Base-by-base conservation (phyloP, 176 grass and related monocot genomes). In the Poa pratensis region DNA sequence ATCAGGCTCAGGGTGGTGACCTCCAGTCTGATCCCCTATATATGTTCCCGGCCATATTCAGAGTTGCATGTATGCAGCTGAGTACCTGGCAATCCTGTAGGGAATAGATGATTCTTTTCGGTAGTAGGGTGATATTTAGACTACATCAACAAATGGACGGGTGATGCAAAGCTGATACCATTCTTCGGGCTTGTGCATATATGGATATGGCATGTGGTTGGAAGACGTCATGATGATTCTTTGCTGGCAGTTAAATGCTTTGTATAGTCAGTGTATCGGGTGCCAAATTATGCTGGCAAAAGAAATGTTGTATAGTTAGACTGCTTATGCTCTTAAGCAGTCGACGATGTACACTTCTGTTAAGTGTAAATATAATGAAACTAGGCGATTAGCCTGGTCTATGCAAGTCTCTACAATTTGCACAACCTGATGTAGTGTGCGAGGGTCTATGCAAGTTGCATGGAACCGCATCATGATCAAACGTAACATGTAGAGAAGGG, bases 211-310 rank as follows among this genome's bases (percentile, higher is more conserved):
- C 62, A 32, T 79, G 6, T 43, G 12, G 34, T 60, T 69, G 28
- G 22, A 66, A 43, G n/a, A 35, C 52, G 12, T 9, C 54, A 61
- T 4, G 73, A 34, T 54, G 46, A 66, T 28, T 42, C 77, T 43
- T 54, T 63, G 72, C 50, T 86, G 63, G 6, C 28, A 71, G 40
- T 18, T 3, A 8, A 39, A 51, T 28, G 37, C 3, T 70, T 7
- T 78, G 78, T 63, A 54, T 34, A 77, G 52, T 64, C 18, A 14
- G 13, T 63, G 3, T 70, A 77, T 15, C 35, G 15, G 45, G 78
- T 27, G 28, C 30, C 34, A 30, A 54, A 79, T 16, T 53, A 26
- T 81, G 14, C 3, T 66, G 13, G 15, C 18, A 18, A 37, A 9
- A 10, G 54, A 20, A 50, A 1, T 54, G 23, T 61, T 67, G 42